Conservation (phyloP, 78 protist species). For the Dictyostelium firmibasis region DNA sequence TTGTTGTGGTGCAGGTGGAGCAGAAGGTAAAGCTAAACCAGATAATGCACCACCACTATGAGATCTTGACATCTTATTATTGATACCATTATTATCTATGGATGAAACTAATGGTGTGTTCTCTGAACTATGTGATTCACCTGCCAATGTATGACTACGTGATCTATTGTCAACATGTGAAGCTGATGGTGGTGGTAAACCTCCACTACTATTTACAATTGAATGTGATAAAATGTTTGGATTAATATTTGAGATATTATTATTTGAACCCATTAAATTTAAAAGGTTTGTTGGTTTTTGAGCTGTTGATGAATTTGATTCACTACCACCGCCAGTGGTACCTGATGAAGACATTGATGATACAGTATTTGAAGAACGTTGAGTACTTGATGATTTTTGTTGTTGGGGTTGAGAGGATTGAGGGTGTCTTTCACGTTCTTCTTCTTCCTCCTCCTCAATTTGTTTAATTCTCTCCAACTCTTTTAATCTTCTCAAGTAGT, state of each 20-base stretch:
- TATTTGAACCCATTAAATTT: slow-evolving; percentile 4
- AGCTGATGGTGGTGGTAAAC: background rate
- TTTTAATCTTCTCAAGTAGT: slow-evolving; percentile 10
- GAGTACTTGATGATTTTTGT: background rate
- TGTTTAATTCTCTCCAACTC: slow-evolving; percentile 69
- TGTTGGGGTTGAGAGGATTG: background rate
- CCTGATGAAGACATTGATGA: background rate
- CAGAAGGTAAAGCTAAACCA: slow-evolving; percentile 29
- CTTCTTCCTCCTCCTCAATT: slow-evolving; percentile 68
- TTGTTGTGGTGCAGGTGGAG: slow-evolving; percentile 49
- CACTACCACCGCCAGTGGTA: background rate
- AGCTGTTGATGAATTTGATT: background rate
- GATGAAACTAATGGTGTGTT: background rate
- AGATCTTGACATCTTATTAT: slow-evolving; percentile 32
- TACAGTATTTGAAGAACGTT: background rate
- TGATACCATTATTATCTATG: background rate
- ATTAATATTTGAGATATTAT: background rate
- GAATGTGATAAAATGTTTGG: slow-evolving; percentile 14
- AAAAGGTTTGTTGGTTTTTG: background rate
- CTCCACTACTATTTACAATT: background rate
- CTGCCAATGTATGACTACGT: slow-evolving; percentile 52
- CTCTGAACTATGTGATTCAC: background rate
- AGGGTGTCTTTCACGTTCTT: slow-evolving; percentile 25
- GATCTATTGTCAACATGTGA: background rate
- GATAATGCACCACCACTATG: slow-evolving; percentile 51